Evolutionary conservation across 352 stramenopile species (phyloP).

Genomic region (Pythium insidiosum): DNA sequence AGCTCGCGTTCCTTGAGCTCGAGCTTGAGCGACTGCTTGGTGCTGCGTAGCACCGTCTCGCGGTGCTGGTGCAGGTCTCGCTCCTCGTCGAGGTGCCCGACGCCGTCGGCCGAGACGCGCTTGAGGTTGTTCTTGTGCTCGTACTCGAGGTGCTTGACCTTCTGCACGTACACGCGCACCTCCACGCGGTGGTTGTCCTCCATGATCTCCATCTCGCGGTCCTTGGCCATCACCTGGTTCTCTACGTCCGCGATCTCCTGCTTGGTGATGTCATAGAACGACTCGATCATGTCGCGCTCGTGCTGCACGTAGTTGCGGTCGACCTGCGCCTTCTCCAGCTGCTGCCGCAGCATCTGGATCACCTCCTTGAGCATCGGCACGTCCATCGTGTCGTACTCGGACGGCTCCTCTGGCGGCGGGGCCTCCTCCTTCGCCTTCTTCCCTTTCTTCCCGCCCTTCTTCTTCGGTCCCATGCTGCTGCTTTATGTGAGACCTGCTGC

Average conservation of each 20-base stretch:
- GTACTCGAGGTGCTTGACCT: conserved; percentile 94
- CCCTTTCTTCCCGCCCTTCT: conserved; percentile 55
- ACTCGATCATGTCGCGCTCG: conserved; percentile 93
- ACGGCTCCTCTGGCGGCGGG: conserved; percentile 57
- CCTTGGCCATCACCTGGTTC: conserved; percentile 88
- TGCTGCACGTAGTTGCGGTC: conserved; percentile 95
- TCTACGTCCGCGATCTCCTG: conserved; percentile 88
- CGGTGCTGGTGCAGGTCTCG: conserved; percentile 54
- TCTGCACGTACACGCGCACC: conserved; percentile 91
- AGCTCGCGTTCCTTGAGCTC: conserved; percentile 81
- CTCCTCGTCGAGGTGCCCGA: conserved; percentile 69
- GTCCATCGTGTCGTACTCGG: conserved; percentile 91
- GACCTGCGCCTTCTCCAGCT: conserved; percentile 86
- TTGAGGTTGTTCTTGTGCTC: conserved; percentile 94
- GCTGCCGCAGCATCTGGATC: conserved; percentile 88
- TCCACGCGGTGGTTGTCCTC: conserved; percentile 94
- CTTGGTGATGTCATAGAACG: conserved; percentile 93
- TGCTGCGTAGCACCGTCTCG: conserved; percentile 54
- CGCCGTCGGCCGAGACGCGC: conserved; percentile 58
- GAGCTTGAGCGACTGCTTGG: conserved; percentile 66
- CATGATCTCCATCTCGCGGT: conserved; percentile 94
- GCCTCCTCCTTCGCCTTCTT: conserved; percentile 69
- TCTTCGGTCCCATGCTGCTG: conserved; percentile 58
- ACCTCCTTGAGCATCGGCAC: conserved; percentile 90
- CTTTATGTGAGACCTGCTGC: too few relatives aligned